Evolutionary conservation across 148 eudicot genomes (phyloP).

Genomic region (Amaranthus palmeri): DNA sequence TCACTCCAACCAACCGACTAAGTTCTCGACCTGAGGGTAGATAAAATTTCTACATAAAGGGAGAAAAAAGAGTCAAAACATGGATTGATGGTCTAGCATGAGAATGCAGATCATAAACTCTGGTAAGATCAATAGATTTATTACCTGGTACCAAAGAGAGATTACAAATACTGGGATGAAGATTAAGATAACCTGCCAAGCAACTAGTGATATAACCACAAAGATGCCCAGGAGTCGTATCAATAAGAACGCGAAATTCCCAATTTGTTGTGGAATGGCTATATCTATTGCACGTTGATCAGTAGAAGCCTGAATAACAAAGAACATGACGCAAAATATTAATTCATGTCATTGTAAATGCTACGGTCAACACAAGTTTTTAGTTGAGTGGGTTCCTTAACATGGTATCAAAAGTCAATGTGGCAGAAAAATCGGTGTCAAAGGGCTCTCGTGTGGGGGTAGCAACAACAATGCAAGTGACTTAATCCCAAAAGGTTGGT

Average conservation of each 20-base stretch:
- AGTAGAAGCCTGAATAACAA: conserved; percentile 51
- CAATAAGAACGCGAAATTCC: conserved; percentile 42
- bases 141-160: conserved; percentile 65
- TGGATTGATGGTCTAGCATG: too few relatives aligned
- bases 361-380: too few relatives aligned
- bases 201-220: conserved; percentile 58
- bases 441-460: background rate
- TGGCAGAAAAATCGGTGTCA: too few relatives aligned
- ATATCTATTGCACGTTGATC: conserved; percentile 63
- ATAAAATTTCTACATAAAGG: conserved; percentile 43
- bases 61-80: too few relatives aligned
- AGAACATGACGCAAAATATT: background rate
- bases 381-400: too few relatives aligned
- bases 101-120: too few relatives aligned
- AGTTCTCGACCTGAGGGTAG: conserved; percentile 64
- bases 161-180: conserved; percentile 52
- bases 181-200: conserved; percentile 67
- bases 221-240: conserved; percentile 62
- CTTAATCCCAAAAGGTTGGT: too few relatives aligned
- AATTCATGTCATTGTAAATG: background rate
- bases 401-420: background rate
- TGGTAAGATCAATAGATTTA: conserved; percentile 20
- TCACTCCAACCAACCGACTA: conserved; percentile 49
- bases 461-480: background rate
- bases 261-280: conserved; percentile 40